phyloP scores from a whole-genome alignment of 1,284 basidiomycete species.

The Trichosporon sp. region DNA sequence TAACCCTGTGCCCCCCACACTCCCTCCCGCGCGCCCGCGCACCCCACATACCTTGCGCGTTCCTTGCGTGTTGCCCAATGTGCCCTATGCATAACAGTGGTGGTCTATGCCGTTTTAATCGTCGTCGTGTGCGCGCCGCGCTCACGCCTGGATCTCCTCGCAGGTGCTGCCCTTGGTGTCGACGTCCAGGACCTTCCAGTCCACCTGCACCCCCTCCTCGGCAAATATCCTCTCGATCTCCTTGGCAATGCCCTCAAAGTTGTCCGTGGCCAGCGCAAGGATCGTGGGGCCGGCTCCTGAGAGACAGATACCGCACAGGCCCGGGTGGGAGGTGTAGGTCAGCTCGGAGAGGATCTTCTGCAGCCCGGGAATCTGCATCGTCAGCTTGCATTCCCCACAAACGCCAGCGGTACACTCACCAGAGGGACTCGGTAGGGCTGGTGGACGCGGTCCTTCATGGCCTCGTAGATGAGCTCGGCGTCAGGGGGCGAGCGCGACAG shows the following conservation, averaged over 20 bases:
- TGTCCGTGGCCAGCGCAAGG: slow-evolving; percentile 84
- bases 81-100: slow-evolving; percentile 1
- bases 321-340: slow-evolving; percentile 83
- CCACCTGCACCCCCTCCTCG: slow-evolving; percentile 66
- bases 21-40: too few relatives aligned
- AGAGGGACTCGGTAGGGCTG: slow-evolving; percentile 91
- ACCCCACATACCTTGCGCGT: background rate
- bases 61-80: background rate
- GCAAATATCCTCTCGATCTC: slow-evolving; percentile 73
- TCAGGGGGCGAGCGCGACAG: slow-evolving; percentile 86
- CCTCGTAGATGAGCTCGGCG: slow-evolving; percentile 91
- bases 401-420: slow-evolving; percentile 43
- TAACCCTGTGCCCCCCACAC: background rate
- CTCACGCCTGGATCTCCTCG: slow-evolving; percentile 29
- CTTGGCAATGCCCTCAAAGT: slow-evolving; percentile 75
- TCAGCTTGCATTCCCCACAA: slow-evolving; percentile 4
- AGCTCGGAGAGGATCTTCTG: slow-evolving; percentile 83
- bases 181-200: slow-evolving; percentile 50
- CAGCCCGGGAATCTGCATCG: slow-evolving; percentile 80
- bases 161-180: slow-evolving; percentile 50
- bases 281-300: slow-evolving; percentile 98
- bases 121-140: background rate
- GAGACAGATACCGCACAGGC: slow-evolving; percentile 92
- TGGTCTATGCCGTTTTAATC: slow-evolving; percentile 3
- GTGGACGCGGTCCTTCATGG: slow-evolving; percentile 98